Base-by-base conservation (phyloP, 495 filamentous ascomycete genomes). In the Lasiosphaeriaceae sp. region DNA sequence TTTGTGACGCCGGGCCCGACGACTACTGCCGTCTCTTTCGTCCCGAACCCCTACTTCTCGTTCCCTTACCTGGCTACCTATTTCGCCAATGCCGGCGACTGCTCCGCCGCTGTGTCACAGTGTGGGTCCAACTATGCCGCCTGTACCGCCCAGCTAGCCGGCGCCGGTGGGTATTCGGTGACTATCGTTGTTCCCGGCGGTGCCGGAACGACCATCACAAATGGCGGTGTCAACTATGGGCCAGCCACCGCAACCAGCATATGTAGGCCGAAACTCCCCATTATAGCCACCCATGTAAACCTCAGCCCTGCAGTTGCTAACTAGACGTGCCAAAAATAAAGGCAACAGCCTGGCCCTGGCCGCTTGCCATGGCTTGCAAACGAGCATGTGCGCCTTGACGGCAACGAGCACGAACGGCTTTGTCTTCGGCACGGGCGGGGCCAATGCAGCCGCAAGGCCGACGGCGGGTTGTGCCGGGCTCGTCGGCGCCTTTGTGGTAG, bases 51-150 rank as follows among this genome's bases (percentile, higher is more conserved):
- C 17, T 84, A 77, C 67, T 92, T 86, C 64, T 80, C 85, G 12
- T 90, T 89, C 65, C 74, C 86, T 31, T 80, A 79, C 61, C 77
- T 90, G 52, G 83, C 84, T 29, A 90, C 88, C 1, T 79, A 78
- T 43, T 89, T 89, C 58, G 64, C 74, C 47, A 82, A 88, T 58
- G 70, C 79, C 17, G 80, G 74, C n/a, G 74, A 75, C 11, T 92
- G 88, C 71, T 67, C 85, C 1, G 81, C 83, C 12, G 88, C 88
- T 61, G 82, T 86, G 67, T 81, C 76, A 37, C 74, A 81, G 47
- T 92, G 88, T 66, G 75, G 82, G 63, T 76, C 73, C 34, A 86
- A 89, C 63, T 87, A 85, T 62, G 71, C 74, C 17, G 78, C 75
- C 26, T 92, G 88, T 62, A 82, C 85, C 0, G 72, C 77, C n/a